phyloP scores from a whole-genome alignment of 805 yeast species.

The Pichia occidentalis region DNA sequence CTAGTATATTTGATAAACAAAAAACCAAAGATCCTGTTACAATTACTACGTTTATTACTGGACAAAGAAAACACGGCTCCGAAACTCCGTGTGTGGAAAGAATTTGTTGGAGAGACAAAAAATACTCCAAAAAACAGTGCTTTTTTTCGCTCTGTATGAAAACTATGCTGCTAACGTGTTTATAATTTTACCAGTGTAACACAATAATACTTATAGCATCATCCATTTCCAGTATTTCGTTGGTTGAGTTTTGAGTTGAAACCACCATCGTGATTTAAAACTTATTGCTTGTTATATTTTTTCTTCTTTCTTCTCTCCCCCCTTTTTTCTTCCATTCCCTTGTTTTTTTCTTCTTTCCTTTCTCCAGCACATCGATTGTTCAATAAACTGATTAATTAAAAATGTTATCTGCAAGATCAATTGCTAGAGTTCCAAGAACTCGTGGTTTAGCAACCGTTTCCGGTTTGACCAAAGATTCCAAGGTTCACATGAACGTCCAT shows the following conservation, averaged over 20 bases:
- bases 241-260: background rate
- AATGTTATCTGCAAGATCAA: conserved; percentile 29
- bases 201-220: background rate
- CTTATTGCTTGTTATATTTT: background rate
- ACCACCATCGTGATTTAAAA: background rate
- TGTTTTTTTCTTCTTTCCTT: background rate
- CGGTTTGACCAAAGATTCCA: conserved; percentile 45
- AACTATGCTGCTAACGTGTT: too few species aligned
- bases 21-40: too few species aligned
- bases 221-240: conserved; percentile 2
- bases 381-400: background rate
- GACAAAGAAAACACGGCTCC: too few species aligned
- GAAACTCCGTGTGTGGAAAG: conserved; percentile 5
- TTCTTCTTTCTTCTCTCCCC: background rate
- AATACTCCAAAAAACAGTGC: background rate
- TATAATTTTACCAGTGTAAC: too few species aligned
- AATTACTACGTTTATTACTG: too few species aligned
- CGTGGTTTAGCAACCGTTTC: conserved; percentile 51
- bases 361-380: background rate
- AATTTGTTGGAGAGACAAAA: background rate
- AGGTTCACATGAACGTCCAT: conserved; percentile 48
- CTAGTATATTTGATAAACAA: too few species aligned
- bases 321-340: background rate
- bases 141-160: too few species aligned
- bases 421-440: conserved; percentile 25